Conservation (phyloP, 345 rosid species). For the Carallia brachiata region DNA sequence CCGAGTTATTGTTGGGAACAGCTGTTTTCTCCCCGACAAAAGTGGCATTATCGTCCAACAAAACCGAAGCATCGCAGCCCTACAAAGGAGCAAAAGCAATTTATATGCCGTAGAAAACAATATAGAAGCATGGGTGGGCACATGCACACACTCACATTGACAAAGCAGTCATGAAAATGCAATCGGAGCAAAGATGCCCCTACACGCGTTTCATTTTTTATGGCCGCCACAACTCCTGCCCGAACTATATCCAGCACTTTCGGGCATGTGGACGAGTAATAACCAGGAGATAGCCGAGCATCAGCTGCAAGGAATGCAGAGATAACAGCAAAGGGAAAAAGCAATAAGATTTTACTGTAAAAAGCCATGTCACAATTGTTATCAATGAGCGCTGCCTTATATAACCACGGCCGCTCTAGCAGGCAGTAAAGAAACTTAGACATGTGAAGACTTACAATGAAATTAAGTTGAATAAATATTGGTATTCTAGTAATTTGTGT, state of each 20-base stretch:
- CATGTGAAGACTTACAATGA: too few relatives aligned
- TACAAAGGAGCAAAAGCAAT: background rate
- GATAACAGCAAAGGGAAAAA: slow-evolving; percentile 4
- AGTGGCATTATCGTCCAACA: background rate
- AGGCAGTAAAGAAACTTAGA: too few relatives aligned
- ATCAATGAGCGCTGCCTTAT: too few relatives aligned
- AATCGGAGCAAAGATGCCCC: slow-evolving; percentile 44
- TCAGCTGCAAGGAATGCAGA: background rate
- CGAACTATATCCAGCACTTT: slow-evolving; percentile 24
- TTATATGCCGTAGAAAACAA: background rate
- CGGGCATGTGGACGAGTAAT: slow-evolving; percentile 34
- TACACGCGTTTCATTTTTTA: slow-evolving; percentile 26
- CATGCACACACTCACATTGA: slow-evolving; percentile 27
- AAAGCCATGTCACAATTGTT: background rate
- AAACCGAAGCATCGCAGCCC: background rate
- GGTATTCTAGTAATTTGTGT: too few relatives aligned
- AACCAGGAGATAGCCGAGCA: slow-evolving; percentile 26
- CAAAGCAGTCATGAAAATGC: slow-evolving; percentile 55
- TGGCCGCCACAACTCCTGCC: slow-evolving; percentile 22
- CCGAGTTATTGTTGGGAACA: background rate
- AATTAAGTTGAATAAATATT: too few relatives aligned
- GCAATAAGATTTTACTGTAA: background rate
- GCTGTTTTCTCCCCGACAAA: slow-evolving; percentile 1
- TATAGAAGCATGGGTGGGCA: too few relatives aligned
- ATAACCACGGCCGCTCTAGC: too few relatives aligned